Evolutionary conservation across 805 yeast species (phyloP).

Genomic region (Yarrowia sp.): DNA sequence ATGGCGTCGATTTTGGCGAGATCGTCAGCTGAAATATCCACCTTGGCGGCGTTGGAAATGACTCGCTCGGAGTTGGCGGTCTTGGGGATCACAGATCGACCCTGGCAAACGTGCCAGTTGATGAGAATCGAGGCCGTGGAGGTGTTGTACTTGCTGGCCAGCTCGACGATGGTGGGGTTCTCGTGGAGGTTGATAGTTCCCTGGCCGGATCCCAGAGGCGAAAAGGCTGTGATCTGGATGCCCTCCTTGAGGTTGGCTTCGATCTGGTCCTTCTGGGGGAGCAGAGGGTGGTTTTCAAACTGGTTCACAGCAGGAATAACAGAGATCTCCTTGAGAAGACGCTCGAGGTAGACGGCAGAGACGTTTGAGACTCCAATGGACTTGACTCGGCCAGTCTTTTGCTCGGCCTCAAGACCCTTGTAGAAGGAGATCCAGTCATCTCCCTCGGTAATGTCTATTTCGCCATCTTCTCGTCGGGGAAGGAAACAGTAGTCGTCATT

Average conservation of each 20-base stretch:
- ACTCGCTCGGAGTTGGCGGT: constrained; percentile 65
- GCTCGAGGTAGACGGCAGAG: constrained; percentile 54
- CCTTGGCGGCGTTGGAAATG: constrained; percentile 41
- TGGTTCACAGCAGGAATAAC: constrained; percentile 72
- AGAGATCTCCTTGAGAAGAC: constrained; percentile 46
- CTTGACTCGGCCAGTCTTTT: constrained; percentile 48
- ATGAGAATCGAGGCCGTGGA: constrained; percentile 36
- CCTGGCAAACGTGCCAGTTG: constrained; percentile 44
- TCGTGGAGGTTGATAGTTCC: constrained; percentile 34
- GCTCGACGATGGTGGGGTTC: constrained; percentile 49
- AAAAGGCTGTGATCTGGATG: constrained; percentile 67
- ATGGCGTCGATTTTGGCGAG: background rate
- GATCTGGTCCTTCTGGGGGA: constrained; percentile 61
- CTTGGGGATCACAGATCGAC: constrained; percentile 63
- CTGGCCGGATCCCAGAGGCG: constrained; percentile 51
- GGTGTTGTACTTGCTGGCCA: constrained; percentile 55
- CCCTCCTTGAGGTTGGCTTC: constrained; percentile 54
- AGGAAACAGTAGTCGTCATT: background rate
- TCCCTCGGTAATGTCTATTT: background rate
- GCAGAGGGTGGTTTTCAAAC: constrained; percentile 82
- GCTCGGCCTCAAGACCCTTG: constrained; percentile 49
- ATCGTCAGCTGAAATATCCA: constrained; percentile 36
- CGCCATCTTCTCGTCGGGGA: background rate
- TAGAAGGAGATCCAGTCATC: constrained; percentile 30
- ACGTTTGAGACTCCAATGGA: constrained; percentile 64